These are phyloP conservation scores for Verticillium tricorpus DNA, from an alignment of 2,329 filamentous ascomycete species.

Conservation along the genomic window DNA sequence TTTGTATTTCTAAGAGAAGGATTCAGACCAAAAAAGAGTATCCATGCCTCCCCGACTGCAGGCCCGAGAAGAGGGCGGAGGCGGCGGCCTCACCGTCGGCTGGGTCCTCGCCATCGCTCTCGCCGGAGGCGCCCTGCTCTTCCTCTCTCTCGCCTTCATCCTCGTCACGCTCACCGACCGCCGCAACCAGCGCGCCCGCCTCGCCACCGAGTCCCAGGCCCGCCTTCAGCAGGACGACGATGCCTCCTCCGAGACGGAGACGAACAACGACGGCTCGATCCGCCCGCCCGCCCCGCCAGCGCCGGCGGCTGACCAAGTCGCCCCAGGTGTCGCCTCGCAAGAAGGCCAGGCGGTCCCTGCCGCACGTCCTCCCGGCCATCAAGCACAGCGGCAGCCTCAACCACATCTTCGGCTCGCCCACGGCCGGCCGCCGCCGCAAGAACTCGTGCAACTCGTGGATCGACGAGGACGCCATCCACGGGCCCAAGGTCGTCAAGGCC, in stretches of 20 bases:
- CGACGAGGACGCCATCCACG: slow-evolving; percentile 47
- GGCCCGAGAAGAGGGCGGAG: background rate
- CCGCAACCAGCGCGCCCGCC: slow-evolving; percentile 16
- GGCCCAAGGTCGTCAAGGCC: slow-evolving; percentile 33
- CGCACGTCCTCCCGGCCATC: slow-evolving; percentile 27
- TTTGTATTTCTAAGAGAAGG: background rate
- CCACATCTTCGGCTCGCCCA: slow-evolving; percentile 14
- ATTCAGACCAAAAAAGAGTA: background rate
- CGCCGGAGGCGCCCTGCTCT: slow-evolving; percentile 41
- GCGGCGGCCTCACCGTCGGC: slow-evolving; percentile 20
- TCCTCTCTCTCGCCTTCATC: slow-evolving; percentile 36
- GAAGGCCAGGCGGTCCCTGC: slow-evolving; percentile 18
- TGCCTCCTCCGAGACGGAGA: slow-evolving; percentile 14
- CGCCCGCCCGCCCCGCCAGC: background rate
- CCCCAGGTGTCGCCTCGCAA: background rate
- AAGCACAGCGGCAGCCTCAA: slow-evolving; percentile 25
- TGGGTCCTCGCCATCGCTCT: slow-evolving; percentile 42
- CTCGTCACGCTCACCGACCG: slow-evolving; percentile 33
- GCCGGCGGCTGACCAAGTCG: background rate
- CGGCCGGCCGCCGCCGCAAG: background rate
- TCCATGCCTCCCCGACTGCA: background rate
- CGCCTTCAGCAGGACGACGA: slow-evolving; percentile 6
- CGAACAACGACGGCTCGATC: slow-evolving; percentile 6
- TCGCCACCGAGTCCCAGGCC: background rate
- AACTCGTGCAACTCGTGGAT: slow-evolving; percentile 33